These are phyloP conservation scores for Pichia scutulata DNA, from an alignment of 805 yeast species.

Conservation along the genomic window DNA sequence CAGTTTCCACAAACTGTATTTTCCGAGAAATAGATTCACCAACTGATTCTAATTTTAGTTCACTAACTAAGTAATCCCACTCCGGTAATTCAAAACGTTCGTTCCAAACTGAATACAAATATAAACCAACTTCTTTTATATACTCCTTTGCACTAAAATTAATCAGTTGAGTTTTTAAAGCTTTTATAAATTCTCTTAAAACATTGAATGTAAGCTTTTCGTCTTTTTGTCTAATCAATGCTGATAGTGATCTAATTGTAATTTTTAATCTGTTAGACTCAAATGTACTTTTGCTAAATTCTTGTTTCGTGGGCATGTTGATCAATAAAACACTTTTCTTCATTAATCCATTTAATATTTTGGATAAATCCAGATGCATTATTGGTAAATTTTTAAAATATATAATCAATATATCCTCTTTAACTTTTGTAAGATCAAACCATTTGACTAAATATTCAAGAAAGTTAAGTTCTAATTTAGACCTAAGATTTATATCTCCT, in stretches of 20 bases:
- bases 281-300: not conserved
- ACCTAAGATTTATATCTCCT: constrained; percentile 14
- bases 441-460: constrained; percentile 7
- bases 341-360: not conserved
- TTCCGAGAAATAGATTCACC: constrained; percentile 17
- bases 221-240: not conserved
- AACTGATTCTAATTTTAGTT: constrained; percentile 8
- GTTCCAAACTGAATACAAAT: constrained; percentile 20
- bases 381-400: constrained; percentile 10
- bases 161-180: not conserved
- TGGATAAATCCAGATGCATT: not conserved
- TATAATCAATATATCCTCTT: not conserved
- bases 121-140: constrained; percentile 16
- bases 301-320: not conserved
- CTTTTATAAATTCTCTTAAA: constrained; percentile 1
- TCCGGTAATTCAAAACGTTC: constrained; percentile 16
- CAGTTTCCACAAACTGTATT: constrained; percentile 17
- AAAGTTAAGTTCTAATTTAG: constrained; percentile 19
- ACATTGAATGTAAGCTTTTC: not conserved
- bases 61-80: constrained; percentile 12
- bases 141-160: constrained; percentile 10
- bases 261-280: not conserved
- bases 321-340: not conserved
- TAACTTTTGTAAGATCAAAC: not conserved
- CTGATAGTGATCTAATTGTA: constrained; percentile 4